Base-by-base conservation (phyloP, 768 basidiomycete genomes). In the Suillus tomentosus region DNA sequence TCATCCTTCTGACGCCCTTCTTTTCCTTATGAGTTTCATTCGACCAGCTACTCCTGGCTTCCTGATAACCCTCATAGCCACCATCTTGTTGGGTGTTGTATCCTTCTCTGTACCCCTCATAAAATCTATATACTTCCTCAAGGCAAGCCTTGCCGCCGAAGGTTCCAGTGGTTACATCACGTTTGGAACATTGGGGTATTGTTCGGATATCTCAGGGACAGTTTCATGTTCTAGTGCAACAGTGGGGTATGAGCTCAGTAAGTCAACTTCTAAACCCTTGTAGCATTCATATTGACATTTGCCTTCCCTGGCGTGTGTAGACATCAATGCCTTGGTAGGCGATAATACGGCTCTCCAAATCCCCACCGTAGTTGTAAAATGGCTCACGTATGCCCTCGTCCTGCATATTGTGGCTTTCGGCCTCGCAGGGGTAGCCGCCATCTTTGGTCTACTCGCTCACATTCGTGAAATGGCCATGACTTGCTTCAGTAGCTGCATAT, bases 311-410 rank as follows among this genome's bases (percentile, higher is more conserved):
- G 37, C 55, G 36, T 8, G 58, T 62, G 55, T 67, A 96, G 95
- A 98, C 70, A 86, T 96, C 68, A 94, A 95, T 70, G 72, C 80
- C 43, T 82, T 98, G 2, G 86, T 97, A 39, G 92, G 89, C 7
- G 83, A 93, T 74, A 76, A 81, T 4, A 79, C 85, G 2, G 70
- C 80, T 34, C 77, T 96, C 42, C 75, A 93, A 68, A 92, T 98
- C 59, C 94, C 95, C 2, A 80, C 87, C 62, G 85, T 94, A 7
- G 84, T 88, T 58, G 91, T 95, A 65, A 96, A 97, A 80, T 98
- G 96, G 94, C 80, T 98, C 72, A 99, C 97, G 11, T 96, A 96
- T 71, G 89, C 88, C 27, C 87, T 99, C 67, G 87, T 98, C 67
- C 84, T 99, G 17, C 96, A 99, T 73, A 87, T 97, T 65, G 87